phyloP scores from a whole-genome alignment of 2,329 filamentous ascomycete species.

The Beauveria medogensis region DNA sequence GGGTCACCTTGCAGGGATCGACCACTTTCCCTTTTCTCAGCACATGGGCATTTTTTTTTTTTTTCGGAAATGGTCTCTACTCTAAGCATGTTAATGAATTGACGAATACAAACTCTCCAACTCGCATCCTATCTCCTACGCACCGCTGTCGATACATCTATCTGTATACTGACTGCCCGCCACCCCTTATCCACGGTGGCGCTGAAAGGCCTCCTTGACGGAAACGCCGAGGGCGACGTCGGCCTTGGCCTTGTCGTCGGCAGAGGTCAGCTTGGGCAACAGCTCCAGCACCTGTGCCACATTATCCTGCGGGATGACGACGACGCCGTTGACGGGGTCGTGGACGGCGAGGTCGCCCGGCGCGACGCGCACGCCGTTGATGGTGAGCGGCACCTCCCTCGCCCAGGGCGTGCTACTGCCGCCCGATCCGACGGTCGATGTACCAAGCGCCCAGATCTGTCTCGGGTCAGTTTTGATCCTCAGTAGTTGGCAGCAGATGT shows the following conservation, averaged over 20 bases:
- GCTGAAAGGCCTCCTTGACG: slow-evolving; percentile 59
- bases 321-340: slow-evolving; percentile 61
- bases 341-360: slow-evolving; percentile 62
- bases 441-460: slow-evolving; percentile 47
- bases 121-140: background rate
- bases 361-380: slow-evolving; percentile 33
- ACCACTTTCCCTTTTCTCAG: slow-evolving; percentile 5
- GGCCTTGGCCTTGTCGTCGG: slow-evolving; percentile 54
- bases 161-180: background rate
- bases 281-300: slow-evolving; percentile 53
- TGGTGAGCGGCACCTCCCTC: slow-evolving; percentile 35
- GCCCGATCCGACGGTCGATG: slow-evolving; percentile 50
- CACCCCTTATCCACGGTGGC: slow-evolving; percentile 32
- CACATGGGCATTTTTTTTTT: background rate
- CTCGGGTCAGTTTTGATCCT: slow-evolving; percentile 9
- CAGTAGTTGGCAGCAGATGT: background rate
- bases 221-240: slow-evolving; percentile 56
- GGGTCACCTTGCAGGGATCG: background rate
- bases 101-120: slow-evolving; percentile 17
- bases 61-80: slow-evolving; percentile 13
- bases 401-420: slow-evolving; percentile 50
- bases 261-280: slow-evolving; percentile 40
- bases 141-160: background rate
- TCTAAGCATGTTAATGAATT: slow-evolving; percentile 32
- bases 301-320: slow-evolving; percentile 55